These are phyloP conservation scores for Cryptococcus sp. DNA, from an alignment of 1,284 basidiomycete species.

Conservation along the genomic window DNA sequence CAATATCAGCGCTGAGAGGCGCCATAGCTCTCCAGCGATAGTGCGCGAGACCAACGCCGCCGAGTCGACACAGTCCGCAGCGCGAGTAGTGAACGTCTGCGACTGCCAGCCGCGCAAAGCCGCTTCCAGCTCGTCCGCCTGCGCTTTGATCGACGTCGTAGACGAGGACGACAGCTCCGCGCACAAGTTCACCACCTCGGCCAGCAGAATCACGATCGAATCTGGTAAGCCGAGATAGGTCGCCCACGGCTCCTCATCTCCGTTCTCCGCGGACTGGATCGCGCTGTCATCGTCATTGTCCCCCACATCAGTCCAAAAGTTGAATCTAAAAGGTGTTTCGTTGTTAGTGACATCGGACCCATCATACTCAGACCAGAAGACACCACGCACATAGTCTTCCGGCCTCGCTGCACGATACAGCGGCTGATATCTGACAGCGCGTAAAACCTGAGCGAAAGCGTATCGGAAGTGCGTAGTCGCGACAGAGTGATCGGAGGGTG, in stretches of 20 bases:
- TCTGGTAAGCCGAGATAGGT: conserved; percentile 39
- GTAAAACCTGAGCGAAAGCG: conserved; percentile 29
- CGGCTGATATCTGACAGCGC: conserved; percentile 32
- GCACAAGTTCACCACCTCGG: conserved; percentile 34
- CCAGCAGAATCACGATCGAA: conserved; percentile 33
- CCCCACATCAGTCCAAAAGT: conserved; percentile 21
- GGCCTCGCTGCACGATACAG: conserved; percentile 33
- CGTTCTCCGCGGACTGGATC: background rate
- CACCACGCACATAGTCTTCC: conserved; percentile 26
- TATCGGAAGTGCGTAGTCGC: conserved; percentile 23
- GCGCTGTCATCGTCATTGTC: conserved; percentile 1
- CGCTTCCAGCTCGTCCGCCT: conserved; percentile 29
- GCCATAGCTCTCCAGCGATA: conserved; percentile 33
- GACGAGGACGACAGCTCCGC: conserved; percentile 18
- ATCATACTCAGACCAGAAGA: background rate
- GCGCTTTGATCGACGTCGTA: conserved; percentile 15
- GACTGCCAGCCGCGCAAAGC: conserved; percentile 25
- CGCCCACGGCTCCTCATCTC: conserved; percentile 31
- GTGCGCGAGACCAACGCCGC: conserved; percentile 30
- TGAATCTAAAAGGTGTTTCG: conserved; percentile 15
- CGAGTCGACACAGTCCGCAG: conserved; percentile 16
- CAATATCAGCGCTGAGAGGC: conserved; percentile 26
- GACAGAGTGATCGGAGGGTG: conserved; percentile 23
- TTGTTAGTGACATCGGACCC: background rate
- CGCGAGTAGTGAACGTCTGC: conserved; percentile 4